A percentile compares a stretch with the other conserved stretches of the same genome.
Conservation (phyloP, 1,284 basidiomycete species). For the Hymenochaete sp. region DNA sequence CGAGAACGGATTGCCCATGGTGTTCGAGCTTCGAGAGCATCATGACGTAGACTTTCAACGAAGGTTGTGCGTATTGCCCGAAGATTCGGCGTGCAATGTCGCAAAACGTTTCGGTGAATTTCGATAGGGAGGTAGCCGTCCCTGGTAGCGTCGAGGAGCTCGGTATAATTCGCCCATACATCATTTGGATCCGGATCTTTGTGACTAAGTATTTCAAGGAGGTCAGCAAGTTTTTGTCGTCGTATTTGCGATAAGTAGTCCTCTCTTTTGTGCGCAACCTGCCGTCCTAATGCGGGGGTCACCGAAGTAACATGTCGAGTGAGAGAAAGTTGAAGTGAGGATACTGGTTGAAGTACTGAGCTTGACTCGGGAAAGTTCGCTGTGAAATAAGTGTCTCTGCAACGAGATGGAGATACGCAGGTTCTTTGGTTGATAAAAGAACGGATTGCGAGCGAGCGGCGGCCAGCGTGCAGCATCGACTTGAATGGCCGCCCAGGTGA, state of each 20-base stretch:
- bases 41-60: conserved; percentile 28
- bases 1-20: no score
- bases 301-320: not conserved
- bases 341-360: not conserved
- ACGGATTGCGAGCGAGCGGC: conserved; percentile 10
- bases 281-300: not conserved
- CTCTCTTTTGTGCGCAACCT: conserved; percentile 4
- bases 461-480: conserved; percentile 12
- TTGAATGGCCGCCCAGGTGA: no score
- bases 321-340: not conserved
- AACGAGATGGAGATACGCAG: not conserved
- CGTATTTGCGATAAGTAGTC: conserved; percentile 11
- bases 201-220: conserved; percentile 26
- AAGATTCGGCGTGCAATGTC: conserved; percentile 46
- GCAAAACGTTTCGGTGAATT: conserved; percentile 58
- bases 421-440: not conserved
- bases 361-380: conserved; percentile 1
- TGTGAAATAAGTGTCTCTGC: not conserved
- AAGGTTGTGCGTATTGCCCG: conserved; percentile 36
- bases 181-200: conserved; percentile 29
- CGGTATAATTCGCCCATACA: conserved; percentile 54
- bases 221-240: conserved; percentile 28
- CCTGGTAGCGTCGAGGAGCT: conserved; percentile 41
- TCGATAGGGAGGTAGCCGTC: conserved; percentile 45
- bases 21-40: not conserved